Conservation (phyloP, 306 rosid genomes). For the Myrica gale region DNA sequence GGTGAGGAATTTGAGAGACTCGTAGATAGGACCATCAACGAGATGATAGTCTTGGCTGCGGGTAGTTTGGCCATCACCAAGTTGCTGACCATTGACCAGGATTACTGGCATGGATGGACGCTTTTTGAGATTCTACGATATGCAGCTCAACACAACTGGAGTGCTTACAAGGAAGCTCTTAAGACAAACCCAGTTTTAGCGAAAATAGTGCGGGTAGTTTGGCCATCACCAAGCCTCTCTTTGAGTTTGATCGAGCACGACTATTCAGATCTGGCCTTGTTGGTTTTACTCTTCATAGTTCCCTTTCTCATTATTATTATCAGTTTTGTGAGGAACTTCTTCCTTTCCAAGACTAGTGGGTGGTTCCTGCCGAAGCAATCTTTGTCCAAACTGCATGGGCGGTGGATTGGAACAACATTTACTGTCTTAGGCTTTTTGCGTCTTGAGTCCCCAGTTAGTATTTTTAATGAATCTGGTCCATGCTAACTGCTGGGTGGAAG, state of each 20-base stretch:
- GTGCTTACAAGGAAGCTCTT: constrained; percentile 93
- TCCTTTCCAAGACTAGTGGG: too few species aligned
- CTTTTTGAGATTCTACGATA: constrained; percentile 81
- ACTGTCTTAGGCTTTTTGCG: too few species aligned
- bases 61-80: constrained; percentile 79
- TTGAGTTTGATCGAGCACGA: too few species aligned
- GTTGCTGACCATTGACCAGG: constrained; percentile 82
- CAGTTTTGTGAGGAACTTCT: too few species aligned
- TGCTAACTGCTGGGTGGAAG: constrained; percentile 97
- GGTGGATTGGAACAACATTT: too few species aligned
- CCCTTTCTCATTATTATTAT: too few species aligned
- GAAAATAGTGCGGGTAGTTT: constrained; percentile 95
- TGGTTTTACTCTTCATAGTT: too few species aligned
- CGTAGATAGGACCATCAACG: constrained; percentile 74
- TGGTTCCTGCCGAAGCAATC: too few species aligned
- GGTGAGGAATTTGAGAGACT: constrained; percentile 47
- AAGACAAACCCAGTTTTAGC: constrained; percentile 90
- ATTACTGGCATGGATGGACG: constrained; percentile 99
- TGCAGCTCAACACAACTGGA: constrained; percentile 95
- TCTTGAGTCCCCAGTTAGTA: too few species aligned
- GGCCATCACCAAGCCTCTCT: too few species aligned
- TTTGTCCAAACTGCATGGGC: too few species aligned
- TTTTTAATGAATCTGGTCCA: constrained; percentile 73
- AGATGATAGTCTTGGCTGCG: constrained; percentile 74
- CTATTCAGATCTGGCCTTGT: too few species aligned